Percentiles rank a stretch among this genome's conserved stretches.
Conservation (phyloP, 1,284 basidiomycete species). For the Anthracocystis setariae region DNA sequence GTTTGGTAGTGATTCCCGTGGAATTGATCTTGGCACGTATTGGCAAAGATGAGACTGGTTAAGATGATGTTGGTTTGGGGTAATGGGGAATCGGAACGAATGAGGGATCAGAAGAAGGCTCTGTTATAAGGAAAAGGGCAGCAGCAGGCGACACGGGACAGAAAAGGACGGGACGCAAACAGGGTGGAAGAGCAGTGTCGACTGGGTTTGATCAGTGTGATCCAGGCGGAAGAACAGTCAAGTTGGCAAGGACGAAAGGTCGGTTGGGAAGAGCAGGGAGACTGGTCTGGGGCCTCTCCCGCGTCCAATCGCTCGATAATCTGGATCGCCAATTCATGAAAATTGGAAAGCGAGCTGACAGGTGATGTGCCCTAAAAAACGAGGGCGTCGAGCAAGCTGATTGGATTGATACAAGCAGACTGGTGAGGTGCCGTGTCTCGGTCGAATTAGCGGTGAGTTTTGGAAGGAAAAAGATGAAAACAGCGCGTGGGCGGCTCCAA, state of each 20-base stretch:
- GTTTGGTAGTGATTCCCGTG: constrained; percentile 20
- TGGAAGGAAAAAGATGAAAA: constrained; percentile 1
- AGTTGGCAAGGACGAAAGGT: background rate
- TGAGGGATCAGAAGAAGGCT: background rate
- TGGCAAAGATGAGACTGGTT: constrained; percentile 15
- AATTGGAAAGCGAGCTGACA: background rate
- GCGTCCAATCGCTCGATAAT: background rate
- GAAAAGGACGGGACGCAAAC: background rate
- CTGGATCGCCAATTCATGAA: background rate
- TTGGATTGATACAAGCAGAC: background rate
- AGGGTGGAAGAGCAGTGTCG: constrained; percentile 9
- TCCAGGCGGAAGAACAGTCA: constrained; percentile 15
- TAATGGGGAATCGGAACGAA: constrained; percentile 1
- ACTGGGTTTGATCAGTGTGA: no score
- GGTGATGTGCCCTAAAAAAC: constrained; percentile 6
- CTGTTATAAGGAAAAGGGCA: constrained; percentile 21
- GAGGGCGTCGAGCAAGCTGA: constrained; percentile 7
- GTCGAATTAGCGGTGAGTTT: constrained; percentile 16
- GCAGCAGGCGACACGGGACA: constrained; percentile 16
- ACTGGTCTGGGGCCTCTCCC: background rate
- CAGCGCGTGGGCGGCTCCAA: constrained; percentile 1
- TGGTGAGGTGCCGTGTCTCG: constrained; percentile 9
- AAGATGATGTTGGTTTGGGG: constrained; percentile 19
- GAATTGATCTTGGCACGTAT: constrained; percentile 8
- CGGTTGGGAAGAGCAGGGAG: background rate